Percentiles rank a stretch among this genome's conserved stretches.
These are phyloP conservation scores for Sclerotinia sclerotiorum DNA, from an alignment of 2,329 filamentous ascomycete genomes.

Conservation along the genomic window DNA sequence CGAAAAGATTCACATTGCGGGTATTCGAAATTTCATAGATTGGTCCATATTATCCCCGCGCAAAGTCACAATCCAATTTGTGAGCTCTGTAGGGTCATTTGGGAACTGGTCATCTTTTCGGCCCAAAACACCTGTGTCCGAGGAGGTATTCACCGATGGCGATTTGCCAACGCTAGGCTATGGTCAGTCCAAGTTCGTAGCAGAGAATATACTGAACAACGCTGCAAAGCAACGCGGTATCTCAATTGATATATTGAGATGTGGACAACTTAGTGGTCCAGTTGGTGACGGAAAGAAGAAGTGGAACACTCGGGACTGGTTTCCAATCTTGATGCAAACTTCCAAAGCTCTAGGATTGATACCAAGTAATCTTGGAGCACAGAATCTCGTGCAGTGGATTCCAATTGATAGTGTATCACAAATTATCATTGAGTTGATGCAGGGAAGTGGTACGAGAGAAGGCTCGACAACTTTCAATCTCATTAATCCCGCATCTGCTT, in stretches of 20 bases:
- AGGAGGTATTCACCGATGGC: slow-evolving; percentile 41
- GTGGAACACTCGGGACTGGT: slow-evolving; percentile 59
- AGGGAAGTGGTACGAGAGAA: background rate
- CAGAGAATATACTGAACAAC: slow-evolving; percentile 44
- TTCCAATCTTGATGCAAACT: background rate
- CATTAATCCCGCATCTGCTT: background rate
- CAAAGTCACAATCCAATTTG: slow-evolving; percentile 36
- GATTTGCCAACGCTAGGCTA: slow-evolving; percentile 37
- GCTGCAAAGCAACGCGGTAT: slow-evolving; percentile 44
- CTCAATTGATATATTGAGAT: slow-evolving; percentile 45
- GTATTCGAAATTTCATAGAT: slow-evolving; percentile 44
- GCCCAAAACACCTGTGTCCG: slow-evolving; percentile 38
- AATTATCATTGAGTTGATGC: background rate
- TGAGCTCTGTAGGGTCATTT: slow-evolving; percentile 29
- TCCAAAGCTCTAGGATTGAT: background rate
- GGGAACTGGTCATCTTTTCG: slow-evolving; percentile 10
- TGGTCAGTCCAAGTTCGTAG: slow-evolving; percentile 34
- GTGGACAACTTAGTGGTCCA: slow-evolving; percentile 50
- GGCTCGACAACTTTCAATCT: background rate
- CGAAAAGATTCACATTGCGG: slow-evolving; percentile 40
- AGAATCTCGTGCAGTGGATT: slow-evolving; percentile 46
- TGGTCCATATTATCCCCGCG: slow-evolving; percentile 14
- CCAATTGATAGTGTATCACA: slow-evolving; percentile 37
- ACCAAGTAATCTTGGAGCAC: slow-evolving; percentile 37
- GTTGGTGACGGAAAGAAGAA: slow-evolving; percentile 41